Evolutionary conservation across 345 rosid species (phyloP), one percentile per base, ranked within the genome.

Genomic region (Brassica incana): DNA sequence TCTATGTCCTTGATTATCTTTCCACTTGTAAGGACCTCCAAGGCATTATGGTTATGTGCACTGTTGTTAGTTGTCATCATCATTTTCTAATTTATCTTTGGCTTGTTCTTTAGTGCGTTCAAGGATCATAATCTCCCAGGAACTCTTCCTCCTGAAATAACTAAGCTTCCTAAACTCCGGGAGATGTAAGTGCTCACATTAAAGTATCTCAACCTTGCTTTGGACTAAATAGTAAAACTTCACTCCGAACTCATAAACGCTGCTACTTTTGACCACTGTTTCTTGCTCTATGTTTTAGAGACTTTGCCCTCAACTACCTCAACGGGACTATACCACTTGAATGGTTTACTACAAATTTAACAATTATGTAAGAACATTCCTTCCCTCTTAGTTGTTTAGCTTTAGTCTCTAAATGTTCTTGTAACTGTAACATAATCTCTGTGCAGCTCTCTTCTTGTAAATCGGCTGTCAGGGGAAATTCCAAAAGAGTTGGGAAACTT

Each of bases 71-170:
- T n/a, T 50, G 58, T 50, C 58, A 50, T 50, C 16, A 50, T 50
- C 16, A 50, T 50, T 50, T 50, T 50, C 20, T n/a, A 5, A 52
- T n/a, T n/a, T 1, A 5, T 50, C 18, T 50, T 50, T 58, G 27
- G 30, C 61, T 40, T 82, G 78, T 77, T 65, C 74, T 73, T 58
- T 78, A 89, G 92, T 78, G 64, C 59, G 66, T 79, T 87, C 73
- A 89, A 87, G 80, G 73, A 78, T 35, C 85, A 83, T 78, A 86
- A 76, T 68, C 90, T 89, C 77, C 88, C 88, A 38, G 92, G 92
- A 69, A 81, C 48, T 23, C 90, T 89, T 82, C 92, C 90, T 48
- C 84, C 88, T 74, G 76, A 89, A 71, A 80, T 89, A 29, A 30
- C 23, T 48, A 85, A 85, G 82, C 92, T 89, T 82, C 88, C 83